phyloP scores from a whole-genome alignment of 192 early-diverging fungal genomes.

The Endogone sp. region DNA sequence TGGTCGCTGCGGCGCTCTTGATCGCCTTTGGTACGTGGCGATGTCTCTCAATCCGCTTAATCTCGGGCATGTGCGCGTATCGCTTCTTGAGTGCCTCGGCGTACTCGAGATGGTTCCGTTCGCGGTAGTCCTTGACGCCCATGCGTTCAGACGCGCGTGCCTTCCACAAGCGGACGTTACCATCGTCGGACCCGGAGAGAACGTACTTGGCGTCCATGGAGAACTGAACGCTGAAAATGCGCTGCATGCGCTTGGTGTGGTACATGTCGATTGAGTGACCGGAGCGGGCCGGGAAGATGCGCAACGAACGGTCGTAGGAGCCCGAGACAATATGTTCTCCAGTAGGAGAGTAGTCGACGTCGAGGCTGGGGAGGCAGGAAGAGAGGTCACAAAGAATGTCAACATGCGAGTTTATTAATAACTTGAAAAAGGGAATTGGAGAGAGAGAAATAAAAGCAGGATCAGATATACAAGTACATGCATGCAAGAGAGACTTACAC shows the following conservation, averaged over 20 bases:
- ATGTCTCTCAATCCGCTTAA: conserved; percentile 80
- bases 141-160: conserved; percentile 85
- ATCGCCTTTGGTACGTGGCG: conserved; percentile 83
- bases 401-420: background rate
- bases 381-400: background rate
- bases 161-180: conserved; percentile 97
- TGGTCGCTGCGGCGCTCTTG: conserved; percentile 73
- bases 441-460: background rate
- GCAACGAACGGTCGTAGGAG: conserved; percentile 90
- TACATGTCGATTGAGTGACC: conserved; percentile 92
- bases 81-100: conserved; percentile 87
- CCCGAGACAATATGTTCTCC: conserved; percentile 95
- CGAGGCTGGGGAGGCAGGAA: conserved; percentile 52
- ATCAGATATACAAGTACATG: conserved; percentile 4
- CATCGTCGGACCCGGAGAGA: conserved; percentile 94
- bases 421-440: conserved; percentile 2
- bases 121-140: conserved; percentile 62
- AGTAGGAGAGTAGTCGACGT: conserved; percentile 97
- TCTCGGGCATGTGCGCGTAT: conserved; percentile 88
- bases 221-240: conserved; percentile 88
- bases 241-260: conserved; percentile 98
- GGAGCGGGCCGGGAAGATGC: conserved; percentile 76
- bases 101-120: conserved; percentile 78
- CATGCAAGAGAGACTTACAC: conserved; percentile 67
- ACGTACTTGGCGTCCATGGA: conserved; percentile 95